Percentiles rank a stretch among this genome's conserved stretches.
Evolutionary conservation across 2,329 filamentous ascomycete genomes (phyloP).

Genomic region (Stachybotrys chlorohalonatus): DNA sequence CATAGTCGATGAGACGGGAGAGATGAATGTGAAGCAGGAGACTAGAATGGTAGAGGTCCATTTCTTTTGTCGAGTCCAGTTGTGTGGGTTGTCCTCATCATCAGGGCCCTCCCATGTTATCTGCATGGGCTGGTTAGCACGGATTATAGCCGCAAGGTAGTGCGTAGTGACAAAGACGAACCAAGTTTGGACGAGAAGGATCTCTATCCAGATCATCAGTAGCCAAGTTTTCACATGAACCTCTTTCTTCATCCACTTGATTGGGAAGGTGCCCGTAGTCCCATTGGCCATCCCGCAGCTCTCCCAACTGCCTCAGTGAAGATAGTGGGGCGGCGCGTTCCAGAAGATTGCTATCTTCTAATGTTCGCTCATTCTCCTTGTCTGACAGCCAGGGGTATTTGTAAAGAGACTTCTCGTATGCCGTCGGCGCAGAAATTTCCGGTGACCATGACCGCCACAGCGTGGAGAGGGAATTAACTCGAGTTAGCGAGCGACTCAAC

Average conservation of each 20-base stretch:
- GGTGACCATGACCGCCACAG: constrained; percentile 20
- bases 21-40: constrained; percentile 41
- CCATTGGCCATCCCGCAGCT: constrained; percentile 2
- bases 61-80: constrained; percentile 33
- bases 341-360: background rate
- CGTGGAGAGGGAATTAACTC: constrained; percentile 14
- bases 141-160: background rate
- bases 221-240: constrained; percentile 4
- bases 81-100: constrained; percentile 29
- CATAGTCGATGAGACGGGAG: constrained; percentile 43
- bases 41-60: constrained; percentile 25
- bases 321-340: constrained; percentile 4
- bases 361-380: background rate
- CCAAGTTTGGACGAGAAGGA: constrained; percentile 11
- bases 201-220: constrained; percentile 4
- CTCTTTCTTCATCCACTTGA: background rate
- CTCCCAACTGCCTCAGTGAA: constrained; percentile 4
- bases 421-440: constrained; percentile 8
- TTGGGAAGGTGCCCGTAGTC: background rate
- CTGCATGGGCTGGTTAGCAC: constrained; percentile 8
- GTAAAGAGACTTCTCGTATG: constrained; percentile 18
- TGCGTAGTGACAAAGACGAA: constrained; percentile 2
- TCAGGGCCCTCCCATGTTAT: constrained; percentile 35
- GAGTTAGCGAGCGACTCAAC: constrained; percentile 8
- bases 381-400: constrained; percentile 18